Base-by-base conservation (phyloP, 2,329 filamentous ascomycete species). In the Cytospora schulzeri region DNA sequence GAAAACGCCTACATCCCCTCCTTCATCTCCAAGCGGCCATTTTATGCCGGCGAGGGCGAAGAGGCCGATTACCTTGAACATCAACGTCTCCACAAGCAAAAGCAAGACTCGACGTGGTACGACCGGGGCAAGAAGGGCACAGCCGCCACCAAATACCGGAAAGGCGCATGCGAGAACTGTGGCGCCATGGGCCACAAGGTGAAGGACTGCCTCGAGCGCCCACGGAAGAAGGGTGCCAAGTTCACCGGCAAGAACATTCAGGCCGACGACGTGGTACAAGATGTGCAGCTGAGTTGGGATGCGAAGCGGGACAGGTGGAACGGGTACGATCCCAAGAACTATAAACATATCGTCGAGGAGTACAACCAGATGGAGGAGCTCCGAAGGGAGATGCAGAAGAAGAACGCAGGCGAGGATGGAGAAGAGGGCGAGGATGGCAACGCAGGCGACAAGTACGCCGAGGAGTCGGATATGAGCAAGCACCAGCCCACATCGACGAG, bases 301-400 rank as follows among this genome's bases (percentile, higher is more conserved):
- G 95, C 95, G 26, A 99, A 99, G 81, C 85, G 95, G 70, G 95
- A 99, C 79, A 87, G 94, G 52, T 99, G 95, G 94, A 97, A 97
- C 74, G 94, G 94, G n/a, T 99, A 96, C 77, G 93, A 98, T 75
- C 82, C 93, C 1, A 87, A 86, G 69, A 91, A 98, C 76, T 98
- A 97, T 75, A 84, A 87, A 66, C 83, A 86, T 66, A 91, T 98
- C n/a, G 88, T 98, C 50, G 88, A 96, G 58, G 92, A 97, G 71
- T 97, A 91, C 76, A 89, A 95, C 68, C 87, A 94, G 73, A 81
- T 97, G 76, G 94, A 97, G 74, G 87, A 90, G 69, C 79, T 97
- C 67, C 79, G 83, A n/a, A 80, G 84, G 71, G 79, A 79, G 68
- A 72, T 82, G 68, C 77, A 76, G 26, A 74, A 81, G 67, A 81